Conservation (phyloP, 2,329 filamentous ascomycete species). For the Rhynchosporium graminicola region DNA sequence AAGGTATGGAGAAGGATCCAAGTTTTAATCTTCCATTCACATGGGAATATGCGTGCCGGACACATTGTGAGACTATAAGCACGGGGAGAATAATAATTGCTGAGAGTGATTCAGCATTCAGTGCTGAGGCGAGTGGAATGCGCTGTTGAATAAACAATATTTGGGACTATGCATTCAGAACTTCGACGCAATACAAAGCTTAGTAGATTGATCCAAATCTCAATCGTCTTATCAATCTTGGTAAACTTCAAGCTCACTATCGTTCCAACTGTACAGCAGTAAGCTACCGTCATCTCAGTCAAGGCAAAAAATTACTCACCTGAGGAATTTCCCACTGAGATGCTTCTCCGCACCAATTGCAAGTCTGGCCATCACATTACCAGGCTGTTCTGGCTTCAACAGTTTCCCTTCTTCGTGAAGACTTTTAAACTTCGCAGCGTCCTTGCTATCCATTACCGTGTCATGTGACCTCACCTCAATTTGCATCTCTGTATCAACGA, state of each 20-base stretch:
- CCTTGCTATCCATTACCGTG: conserved; percentile 57
- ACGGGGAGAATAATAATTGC: too few species aligned
- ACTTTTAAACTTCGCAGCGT: conserved; percentile 65
- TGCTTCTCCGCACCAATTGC: conserved; percentile 63
- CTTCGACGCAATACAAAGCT: too few species aligned
- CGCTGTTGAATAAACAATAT: too few species aligned
- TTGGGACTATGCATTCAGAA: too few species aligned
- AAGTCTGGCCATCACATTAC: conserved; percentile 80
- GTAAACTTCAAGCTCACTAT: conserved; percentile 54
- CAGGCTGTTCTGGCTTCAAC: conserved; percentile 80
- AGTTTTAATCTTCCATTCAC: too few species aligned
- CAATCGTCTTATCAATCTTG: conserved; percentile 43
- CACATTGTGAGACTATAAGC: too few species aligned
- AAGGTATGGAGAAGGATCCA: too few species aligned
- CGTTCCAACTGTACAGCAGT: conserved; percentile 50
- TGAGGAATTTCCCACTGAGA: conserved; percentile 76
- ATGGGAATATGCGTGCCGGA: too few species aligned
- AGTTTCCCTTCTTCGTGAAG: conserved; percentile 71
- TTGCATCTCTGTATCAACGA: conserved; percentile 91
- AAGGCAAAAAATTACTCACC: conserved; percentile 47
- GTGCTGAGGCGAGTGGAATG: too few species aligned
- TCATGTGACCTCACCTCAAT: conserved; percentile 73
- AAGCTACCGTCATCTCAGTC: conserved; percentile 34
- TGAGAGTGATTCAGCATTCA: too few species aligned
- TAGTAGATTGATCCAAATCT: too few species aligned